Evolutionary conservation across 495 filamentous ascomycete species (phyloP).

Genomic region (Xylaria telfairii): DNA sequence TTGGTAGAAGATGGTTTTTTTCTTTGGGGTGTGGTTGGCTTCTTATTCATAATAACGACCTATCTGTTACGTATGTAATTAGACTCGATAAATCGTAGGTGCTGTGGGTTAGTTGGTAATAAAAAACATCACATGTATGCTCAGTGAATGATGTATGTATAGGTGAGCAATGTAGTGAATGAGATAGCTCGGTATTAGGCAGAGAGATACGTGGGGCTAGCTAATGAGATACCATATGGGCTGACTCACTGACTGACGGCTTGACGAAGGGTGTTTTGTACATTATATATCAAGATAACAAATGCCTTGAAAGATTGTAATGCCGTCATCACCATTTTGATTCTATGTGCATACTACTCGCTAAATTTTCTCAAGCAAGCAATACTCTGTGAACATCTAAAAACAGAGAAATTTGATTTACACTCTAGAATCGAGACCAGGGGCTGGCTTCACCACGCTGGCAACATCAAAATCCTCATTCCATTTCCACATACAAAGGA

Average conservation of each 20-base stretch:
- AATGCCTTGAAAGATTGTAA: slow-evolving; percentile 1
- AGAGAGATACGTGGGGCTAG: slow-evolving; percentile 12
- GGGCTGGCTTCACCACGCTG: slow-evolving; percentile 34
- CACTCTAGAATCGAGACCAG: slow-evolving; percentile 41
- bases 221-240: neutral
- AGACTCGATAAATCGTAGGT: neutral
- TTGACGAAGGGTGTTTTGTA: neutral
- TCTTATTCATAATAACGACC: neutral
- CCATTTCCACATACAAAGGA: slow-evolving; percentile 46
- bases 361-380: slow-evolving; percentile 10
- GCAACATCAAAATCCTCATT: slow-evolving; percentile 37
- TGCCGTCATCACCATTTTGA: neutral
- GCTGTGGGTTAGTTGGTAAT: neutral
- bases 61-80: neutral
- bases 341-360: slow-evolving; percentile 17
- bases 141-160: neutral
- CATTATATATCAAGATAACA: neutral
- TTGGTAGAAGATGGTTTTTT: neutral
- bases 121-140: neutral
- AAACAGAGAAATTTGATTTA: slow-evolving; percentile 42
- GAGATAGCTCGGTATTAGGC: neutral
- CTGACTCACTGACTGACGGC: neutral
- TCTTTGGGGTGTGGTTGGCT: neutral
- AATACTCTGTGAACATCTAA: slow-evolving; percentile 35
- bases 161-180: neutral